These are phyloP conservation scores for Diaporthe sp. DNA, from an alignment of 2,329 filamentous ascomycete genomes.

Conservation along the genomic window DNA sequence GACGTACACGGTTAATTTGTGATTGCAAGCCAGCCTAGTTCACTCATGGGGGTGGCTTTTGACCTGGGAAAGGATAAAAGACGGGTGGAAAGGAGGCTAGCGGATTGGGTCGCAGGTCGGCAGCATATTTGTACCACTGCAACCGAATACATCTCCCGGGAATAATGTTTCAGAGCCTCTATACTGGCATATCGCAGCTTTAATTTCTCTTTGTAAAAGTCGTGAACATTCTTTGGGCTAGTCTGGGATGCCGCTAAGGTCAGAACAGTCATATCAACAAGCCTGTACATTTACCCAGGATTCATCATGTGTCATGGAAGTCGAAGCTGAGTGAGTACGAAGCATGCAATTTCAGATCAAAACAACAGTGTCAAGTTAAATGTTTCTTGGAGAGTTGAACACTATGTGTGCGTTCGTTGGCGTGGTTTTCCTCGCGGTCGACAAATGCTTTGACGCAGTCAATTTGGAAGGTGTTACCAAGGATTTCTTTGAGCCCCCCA, in stretches of 20 bases:
- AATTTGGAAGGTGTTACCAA: too few relatives aligned
- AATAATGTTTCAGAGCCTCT: background rate
- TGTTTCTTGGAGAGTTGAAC: too few relatives aligned
- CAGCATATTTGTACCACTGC: background rate
- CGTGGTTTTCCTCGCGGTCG: too few relatives aligned
- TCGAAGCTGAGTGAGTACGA: background rate
- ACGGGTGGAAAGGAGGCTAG: background rate
- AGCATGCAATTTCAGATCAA: background rate
- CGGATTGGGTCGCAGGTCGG: background rate
- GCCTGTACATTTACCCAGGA: background rate
- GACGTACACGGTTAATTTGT: background rate
- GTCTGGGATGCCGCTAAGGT: background rate
- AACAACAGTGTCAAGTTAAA: too few relatives aligned
- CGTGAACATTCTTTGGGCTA: background rate
- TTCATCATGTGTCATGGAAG: background rate
- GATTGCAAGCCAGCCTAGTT: background rate
- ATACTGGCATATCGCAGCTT: background rate
- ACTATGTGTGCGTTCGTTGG: too few relatives aligned
- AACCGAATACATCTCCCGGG: background rate
- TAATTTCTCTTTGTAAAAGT: background rate
- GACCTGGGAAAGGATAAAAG: too few relatives aligned
- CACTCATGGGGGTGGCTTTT: background rate
- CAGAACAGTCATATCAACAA: background rate
- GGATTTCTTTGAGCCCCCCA: too few relatives aligned
- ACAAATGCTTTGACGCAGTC: too few relatives aligned